phyloP scores from a whole-genome alignment of 2,329 filamentous ascomycete genomes.

The Huntiella omanensis region DNA sequence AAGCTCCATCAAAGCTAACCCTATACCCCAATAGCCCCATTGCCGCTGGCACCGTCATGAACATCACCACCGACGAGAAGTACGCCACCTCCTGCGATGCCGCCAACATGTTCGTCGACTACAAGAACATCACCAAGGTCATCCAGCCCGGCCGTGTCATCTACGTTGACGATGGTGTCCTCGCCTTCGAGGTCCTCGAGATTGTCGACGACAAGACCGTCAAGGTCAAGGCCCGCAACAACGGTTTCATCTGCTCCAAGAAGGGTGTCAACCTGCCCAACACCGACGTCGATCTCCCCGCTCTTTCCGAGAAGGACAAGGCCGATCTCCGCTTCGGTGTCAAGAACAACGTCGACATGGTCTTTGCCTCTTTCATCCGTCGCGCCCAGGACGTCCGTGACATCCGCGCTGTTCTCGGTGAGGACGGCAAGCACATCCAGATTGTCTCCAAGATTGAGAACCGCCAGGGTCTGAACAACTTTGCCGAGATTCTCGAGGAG shows the following conservation, averaged over 20 bases:
- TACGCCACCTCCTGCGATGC: conserved; percentile 72
- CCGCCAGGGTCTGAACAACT: conserved; percentile 99
- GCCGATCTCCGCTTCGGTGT: conserved; percentile 85
- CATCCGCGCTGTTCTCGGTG: conserved; percentile 79
- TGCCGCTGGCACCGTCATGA: conserved; percentile 63
- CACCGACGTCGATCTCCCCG: conserved; percentile 94
- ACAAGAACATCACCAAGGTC: conserved; percentile 99
- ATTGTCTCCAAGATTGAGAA: conserved; percentile 99
- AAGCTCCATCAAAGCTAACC: background rate
- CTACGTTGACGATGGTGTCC: conserved; percentile 95
- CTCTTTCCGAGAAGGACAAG: conserved; percentile 97
- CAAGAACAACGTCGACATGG: conserved; percentile 97
- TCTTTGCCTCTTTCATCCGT: conserved; percentile 97
- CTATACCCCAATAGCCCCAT: conserved; percentile 34
- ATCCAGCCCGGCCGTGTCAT: conserved; percentile 80
- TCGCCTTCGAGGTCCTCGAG: conserved; percentile 84
- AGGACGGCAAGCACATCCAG: conserved; percentile 89
- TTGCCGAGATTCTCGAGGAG: conserved; percentile 84
- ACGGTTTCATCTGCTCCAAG: conserved; percentile 94
- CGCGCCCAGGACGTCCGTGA: conserved; percentile 79
- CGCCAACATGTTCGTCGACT: conserved; percentile 97
- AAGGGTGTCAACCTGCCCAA: conserved; percentile 99
- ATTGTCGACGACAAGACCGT: conserved; percentile 79
- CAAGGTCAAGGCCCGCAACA: conserved; percentile 77
- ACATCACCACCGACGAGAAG: conserved; percentile 91